A percentile compares a stretch with the other conserved stretches of the same genome.
phyloP scores from a whole-genome alignment of 2,329 filamentous ascomycete genomes.

The Malbranchea cinnamomea region DNA sequence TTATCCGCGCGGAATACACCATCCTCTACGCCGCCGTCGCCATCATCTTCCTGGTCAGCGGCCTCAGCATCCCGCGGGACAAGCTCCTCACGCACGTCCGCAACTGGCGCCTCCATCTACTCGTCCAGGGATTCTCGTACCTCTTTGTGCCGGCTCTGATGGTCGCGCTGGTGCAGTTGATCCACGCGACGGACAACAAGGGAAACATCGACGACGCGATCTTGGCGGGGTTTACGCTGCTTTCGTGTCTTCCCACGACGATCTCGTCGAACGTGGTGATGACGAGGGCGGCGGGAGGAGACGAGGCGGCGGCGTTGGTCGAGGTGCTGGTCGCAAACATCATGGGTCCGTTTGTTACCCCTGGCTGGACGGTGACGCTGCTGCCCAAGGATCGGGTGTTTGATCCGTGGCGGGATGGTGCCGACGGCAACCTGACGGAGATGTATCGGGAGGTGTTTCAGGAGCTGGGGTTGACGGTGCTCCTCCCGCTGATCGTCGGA shows the following conservation, averaged over 20 bases:
- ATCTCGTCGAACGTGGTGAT: constrained; percentile 62
- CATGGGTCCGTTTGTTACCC: constrained; percentile 51
- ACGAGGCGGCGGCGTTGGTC: constrained; percentile 49
- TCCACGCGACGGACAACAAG: constrained; percentile 32
- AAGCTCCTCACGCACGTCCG: constrained; percentile 46
- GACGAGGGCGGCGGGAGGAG: constrained; percentile 54
- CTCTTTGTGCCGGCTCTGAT: constrained; percentile 49
- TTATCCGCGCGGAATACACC: constrained; percentile 26
- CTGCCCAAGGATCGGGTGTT: constrained; percentile 31
- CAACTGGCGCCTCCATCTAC: constrained; percentile 52
- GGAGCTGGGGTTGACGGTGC: constrained; percentile 52
- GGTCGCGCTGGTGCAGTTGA: constrained; percentile 39
- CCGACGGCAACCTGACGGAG: constrained; percentile 37
- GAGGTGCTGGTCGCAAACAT: constrained; percentile 59
- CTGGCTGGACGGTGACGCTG: constrained; percentile 43
- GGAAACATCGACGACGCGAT: constrained; percentile 45
- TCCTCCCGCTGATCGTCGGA: constrained; percentile 48
- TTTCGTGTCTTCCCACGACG: constrained; percentile 55
- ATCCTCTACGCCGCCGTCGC: constrained; percentile 54
- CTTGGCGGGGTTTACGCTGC: constrained; percentile 51
- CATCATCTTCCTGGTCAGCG: constrained; percentile 57
- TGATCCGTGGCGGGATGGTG: constrained; percentile 27
- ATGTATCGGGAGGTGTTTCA: constrained; percentile 55
- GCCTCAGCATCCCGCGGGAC: constrained; percentile 49
- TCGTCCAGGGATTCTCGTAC: constrained; percentile 54